Evolutionary conservation across 1,284 basidiomycete genomes (phyloP).

Genomic region (Ceratobasidium sp.): DNA sequence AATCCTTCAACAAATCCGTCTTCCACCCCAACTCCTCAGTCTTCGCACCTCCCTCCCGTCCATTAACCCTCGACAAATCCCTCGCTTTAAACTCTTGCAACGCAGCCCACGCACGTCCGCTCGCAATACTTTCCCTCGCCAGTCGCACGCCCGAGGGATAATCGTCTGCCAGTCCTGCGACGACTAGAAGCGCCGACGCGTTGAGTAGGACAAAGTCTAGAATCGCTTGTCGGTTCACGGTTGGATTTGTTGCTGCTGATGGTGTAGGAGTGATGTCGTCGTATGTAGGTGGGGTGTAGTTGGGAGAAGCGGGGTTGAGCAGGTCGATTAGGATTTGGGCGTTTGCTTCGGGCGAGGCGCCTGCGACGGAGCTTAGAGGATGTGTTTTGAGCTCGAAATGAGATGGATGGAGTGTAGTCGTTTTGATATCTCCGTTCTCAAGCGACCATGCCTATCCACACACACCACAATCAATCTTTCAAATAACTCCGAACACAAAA

Average conservation of each 20-base stretch:
- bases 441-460: conserved; percentile 65
- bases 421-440: conserved; percentile 58
- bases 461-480: conserved; percentile 68
- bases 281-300: conserved; percentile 59
- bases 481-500: conserved; percentile 64
- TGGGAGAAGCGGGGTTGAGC: conserved; percentile 60
- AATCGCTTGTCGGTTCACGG: conserved; percentile 67
- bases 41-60: conserved; percentile 25
- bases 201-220: conserved; percentile 90
- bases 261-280: conserved; percentile 59
- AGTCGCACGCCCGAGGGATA: conserved; percentile 80
- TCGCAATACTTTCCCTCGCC: conserved; percentile 79
- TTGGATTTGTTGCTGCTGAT: no score
- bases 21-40: conserved; percentile 43
- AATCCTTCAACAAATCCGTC: conserved; percentile 41
- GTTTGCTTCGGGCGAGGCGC: conserved; percentile 82
- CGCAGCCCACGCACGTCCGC: conserved; percentile 83
- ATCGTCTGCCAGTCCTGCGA: conserved; percentile 79
- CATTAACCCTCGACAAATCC: conserved; percentile 25
- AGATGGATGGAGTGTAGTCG: conserved; percentile 60
- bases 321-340: conserved; percentile 74
- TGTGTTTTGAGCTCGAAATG: conserved; percentile 82
- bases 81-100: conserved; percentile 65
- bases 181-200: conserved; percentile 83
- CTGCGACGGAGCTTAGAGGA: conserved; percentile 77